Evolutionary conservation across 345 rosid genomes (phyloP).

Genomic region (Rhodomyrtus tomentosa): DNA sequence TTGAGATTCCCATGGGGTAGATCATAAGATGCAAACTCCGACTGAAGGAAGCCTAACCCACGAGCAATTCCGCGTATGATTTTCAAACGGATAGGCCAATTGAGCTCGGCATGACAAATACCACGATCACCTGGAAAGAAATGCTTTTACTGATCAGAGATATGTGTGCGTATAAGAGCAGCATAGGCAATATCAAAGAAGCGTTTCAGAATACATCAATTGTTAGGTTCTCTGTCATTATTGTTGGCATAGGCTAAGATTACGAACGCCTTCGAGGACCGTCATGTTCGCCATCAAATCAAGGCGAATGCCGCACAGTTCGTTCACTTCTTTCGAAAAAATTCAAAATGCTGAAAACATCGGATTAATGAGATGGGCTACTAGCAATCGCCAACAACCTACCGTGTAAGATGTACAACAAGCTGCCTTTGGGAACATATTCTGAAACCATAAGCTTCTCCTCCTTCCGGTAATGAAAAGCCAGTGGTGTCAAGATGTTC

Average conservation of each 20-base stretch:
- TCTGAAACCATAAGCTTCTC: conserved; percentile 85
- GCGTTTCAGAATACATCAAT: not conserved
- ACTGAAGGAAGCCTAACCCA: conserved; percentile 54
- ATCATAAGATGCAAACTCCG: conserved; percentile 36
- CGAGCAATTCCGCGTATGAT: conserved; percentile 48
- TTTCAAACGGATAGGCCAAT: conserved; percentile 53
- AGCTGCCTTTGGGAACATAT: conserved; percentile 72
- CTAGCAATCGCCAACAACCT: not conserved
- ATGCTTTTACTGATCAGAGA: not conserved
- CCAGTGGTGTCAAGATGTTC: conserved; percentile 65
- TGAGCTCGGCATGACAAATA: conserved; percentile 31
- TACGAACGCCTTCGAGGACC: not conserved
- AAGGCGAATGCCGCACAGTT: not conserved
- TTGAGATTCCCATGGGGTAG: conserved; percentile 89
- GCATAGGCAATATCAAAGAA: not conserved
- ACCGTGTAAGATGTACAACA: conserved; percentile 75
- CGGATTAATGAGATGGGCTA: not conserved
- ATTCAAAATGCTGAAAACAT: not conserved
- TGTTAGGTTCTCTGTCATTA: not conserved
- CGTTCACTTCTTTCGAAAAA: not conserved
- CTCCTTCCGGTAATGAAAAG: conserved; percentile 67
- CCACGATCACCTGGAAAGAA: conserved; percentile 34
- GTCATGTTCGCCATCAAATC: not conserved
- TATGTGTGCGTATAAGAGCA: not conserved
- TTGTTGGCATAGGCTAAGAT: not conserved